Evolutionary conservation across 371 early-diverging fungal species (phyloP), one percentile per base, ranked within the genome.

Genomic region (Rhizomucor miehei): DNA sequence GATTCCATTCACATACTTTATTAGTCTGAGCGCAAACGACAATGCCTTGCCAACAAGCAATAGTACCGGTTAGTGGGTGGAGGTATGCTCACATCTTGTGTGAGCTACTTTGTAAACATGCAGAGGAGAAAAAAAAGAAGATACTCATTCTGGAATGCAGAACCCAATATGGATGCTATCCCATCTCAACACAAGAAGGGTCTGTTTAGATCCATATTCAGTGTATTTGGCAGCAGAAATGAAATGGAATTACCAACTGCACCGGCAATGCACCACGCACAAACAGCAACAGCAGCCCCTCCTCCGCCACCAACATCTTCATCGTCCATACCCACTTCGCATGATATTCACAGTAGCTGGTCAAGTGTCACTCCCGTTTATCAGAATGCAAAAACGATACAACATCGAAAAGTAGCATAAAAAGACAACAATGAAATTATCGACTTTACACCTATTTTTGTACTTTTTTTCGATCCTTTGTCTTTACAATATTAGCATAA

Each of bases 1-100:
- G 38, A 77, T 94, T 2, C 94, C 94, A 5, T 91, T 94, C 62
- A 69, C 85, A 25, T 94, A 86, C 68, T 92, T 94, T 52, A 86
- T 94, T 53, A 90, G 91, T 11, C 75, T 92, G 51, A 88, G 87
- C 51, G 92, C 94, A 29, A 90, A 88, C 59, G 92, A 92, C 53
- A 88, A 90, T 65, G 85, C 90, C 1, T 73, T 94, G 37, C 94
- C 94, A 2, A 73, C 78, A 23, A 85, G 78, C 61, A 84, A 82
- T 81, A 39, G 37, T 10, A 14, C 17, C 5, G 35, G 24, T 48
- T n/a, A 20, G 10, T 29, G 3, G 10, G 3, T 1, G 20, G 12
- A 13, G 12, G 6, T 13, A 1, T 24, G 16, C 24, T 20, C 13
- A n/a, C 12, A 23, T 47, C 5, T 6, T 20, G n/a, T 0, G 14